Base-by-base conservation (phyloP, 176 grass and related monocot genomes). In the Microstegium vimineum region DNA sequence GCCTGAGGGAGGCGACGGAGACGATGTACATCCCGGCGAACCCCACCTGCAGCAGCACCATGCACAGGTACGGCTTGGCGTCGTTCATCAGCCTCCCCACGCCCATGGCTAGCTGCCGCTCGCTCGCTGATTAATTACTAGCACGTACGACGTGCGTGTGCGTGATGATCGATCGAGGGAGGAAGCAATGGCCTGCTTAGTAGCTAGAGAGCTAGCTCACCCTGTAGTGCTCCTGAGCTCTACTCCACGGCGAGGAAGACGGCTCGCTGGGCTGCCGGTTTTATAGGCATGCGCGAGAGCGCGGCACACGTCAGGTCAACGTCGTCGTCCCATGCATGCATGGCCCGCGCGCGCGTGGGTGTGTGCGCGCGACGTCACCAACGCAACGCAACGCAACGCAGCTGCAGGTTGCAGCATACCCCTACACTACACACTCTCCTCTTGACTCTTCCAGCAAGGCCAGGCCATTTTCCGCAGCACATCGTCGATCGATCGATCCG, bases 1-100 rank as follows among this genome's bases (percentile, higher is more conserved):
- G 83, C 69, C 87, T 89, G 30, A 97, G 63, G 8, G 92, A 90
- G 2, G 88, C 92, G 35, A 94, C 84, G 46, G 95, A 63, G 37
- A 98, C 84, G 77, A 98, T 84, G 81, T 91, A 94, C 92, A 98
- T 94, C 57, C 95, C 95, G 41, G 92, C 49, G 66, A 91, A 98
- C 5, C 95, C 92, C 2, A 92, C 26, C 88, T 93, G 90, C 79
- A 98, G 82, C 52, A 98, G 76, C 79, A 98, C 88, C 92, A 98
- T 98, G 76, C 82, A n/a, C 74, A 89, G 47, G 88, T 91, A 98
- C 33, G 92, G 92, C 90, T 93, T 98, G 74, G 82, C 45, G 15
- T 91, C 85, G 62, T 40, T 86, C 71, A 95, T 42, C 2, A 84
- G 42, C 88, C 86, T 88, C 17, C 90, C 85, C 25, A 82, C 81